Percentiles rank a stretch among this genome's conserved stretches.
Evolutionary conservation across 768 basidiomycete species (phyloP).

Genomic region (Lactarius psammicola): DNA sequence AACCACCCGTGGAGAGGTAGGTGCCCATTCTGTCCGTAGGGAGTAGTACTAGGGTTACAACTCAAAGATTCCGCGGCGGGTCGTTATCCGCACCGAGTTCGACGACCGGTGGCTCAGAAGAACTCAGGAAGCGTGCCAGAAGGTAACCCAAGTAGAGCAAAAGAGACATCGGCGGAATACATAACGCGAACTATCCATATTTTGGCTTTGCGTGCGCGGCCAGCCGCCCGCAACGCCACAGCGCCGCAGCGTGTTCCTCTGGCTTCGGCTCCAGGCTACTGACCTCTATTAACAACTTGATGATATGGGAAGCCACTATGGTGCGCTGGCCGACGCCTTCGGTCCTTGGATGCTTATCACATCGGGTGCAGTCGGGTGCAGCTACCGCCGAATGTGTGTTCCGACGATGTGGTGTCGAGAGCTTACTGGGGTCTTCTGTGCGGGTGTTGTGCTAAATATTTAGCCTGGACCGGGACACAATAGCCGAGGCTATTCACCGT

Average conservation of each 20-base stretch:
- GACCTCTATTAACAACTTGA: neutral
- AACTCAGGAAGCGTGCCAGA: neutral
- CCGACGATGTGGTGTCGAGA: neutral
- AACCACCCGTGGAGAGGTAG: neutral
- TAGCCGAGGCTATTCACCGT: neutral
- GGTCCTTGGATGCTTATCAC: neutral
- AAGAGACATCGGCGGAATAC: neutral
- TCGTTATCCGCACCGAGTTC: neutral
- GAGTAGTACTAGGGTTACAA: neutral
- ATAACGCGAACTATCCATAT: neutral
- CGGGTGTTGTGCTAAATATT: neutral
- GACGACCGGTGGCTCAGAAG: neutral
- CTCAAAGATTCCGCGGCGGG: neutral
- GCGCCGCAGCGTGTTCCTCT: neutral
- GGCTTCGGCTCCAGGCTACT: neutral
- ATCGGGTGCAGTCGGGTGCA: neutral
- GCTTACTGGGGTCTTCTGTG: neutral
- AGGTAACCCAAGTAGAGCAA: neutral
- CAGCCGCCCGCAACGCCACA: no score
- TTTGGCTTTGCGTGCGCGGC: neutral
- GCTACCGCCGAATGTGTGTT: neutral
- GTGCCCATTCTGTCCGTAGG: neutral
- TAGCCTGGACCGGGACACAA: neutral
- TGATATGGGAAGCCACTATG: neutral
- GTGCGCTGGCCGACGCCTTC: neutral